Evolutionary conservation across 2,329 filamentous ascomycete genomes (phyloP).

Genomic region (Aspergillus sp.): DNA sequence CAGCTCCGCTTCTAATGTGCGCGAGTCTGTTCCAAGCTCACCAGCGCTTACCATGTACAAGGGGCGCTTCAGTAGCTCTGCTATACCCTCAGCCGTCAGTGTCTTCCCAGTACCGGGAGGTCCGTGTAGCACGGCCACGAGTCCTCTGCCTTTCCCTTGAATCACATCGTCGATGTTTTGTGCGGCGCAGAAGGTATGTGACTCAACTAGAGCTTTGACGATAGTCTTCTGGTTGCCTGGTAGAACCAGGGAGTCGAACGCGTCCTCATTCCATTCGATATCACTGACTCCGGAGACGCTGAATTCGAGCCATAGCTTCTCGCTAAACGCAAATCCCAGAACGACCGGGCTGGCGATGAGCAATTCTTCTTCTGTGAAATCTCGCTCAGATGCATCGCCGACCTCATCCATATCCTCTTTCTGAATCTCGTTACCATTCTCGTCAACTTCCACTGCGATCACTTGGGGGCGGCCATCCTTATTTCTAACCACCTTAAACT

Average conservation of each 20-base stretch:
- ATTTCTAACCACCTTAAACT: constrained; percentile 56
- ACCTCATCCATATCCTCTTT: constrained; percentile 57
- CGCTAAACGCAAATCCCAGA: constrained; percentile 80
- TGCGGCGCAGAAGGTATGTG: constrained; percentile 77
- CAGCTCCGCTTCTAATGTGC: constrained; percentile 71
- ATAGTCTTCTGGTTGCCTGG: constrained; percentile 63
- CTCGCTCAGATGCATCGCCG: constrained; percentile 40
- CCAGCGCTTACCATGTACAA: constrained; percentile 81
- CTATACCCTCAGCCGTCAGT: constrained; percentile 81
- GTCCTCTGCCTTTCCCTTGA: constrained; percentile 80
- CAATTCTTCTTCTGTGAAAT: constrained; percentile 80
- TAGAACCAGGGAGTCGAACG: constrained; percentile 79
- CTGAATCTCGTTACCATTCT: constrained; percentile 55
- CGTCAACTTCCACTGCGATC: constrained; percentile 57
- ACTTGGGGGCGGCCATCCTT: constrained; percentile 54
- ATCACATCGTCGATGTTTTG: constrained; percentile 82
- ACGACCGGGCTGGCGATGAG: constrained; percentile 81
- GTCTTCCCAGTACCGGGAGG: constrained; percentile 88
- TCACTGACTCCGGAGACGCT: constrained; percentile 75
- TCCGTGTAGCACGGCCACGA: constrained; percentile 79
- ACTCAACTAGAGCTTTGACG: constrained; percentile 78
- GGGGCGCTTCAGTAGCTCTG: constrained; percentile 76
- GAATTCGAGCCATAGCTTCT: constrained; percentile 90
- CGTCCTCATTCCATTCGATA: constrained; percentile 80
- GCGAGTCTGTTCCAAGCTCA: constrained; percentile 76